A percentile compares a stretch with the other conserved stretches of the same genome.
Evolutionary conservation across 1,284 basidiomycete species (phyloP).

Genomic region (Ceratobasidium sp.): DNA sequence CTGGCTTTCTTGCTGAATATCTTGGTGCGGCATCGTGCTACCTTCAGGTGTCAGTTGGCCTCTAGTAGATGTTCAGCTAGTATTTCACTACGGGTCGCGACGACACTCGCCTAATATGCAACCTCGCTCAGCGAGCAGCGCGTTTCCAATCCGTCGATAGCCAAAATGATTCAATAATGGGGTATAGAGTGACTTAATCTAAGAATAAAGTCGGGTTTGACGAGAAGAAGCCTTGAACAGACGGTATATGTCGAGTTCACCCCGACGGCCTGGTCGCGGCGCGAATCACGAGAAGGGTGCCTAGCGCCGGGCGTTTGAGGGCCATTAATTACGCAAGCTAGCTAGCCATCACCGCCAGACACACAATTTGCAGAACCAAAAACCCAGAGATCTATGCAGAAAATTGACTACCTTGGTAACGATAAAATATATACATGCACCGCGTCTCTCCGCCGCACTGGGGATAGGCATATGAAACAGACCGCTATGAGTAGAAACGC

Average conservation of each 20-base stretch:
- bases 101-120: neutral
- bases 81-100: neutral
- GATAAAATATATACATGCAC: constrained; percentile 37
- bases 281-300: too few species aligned
- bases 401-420: constrained; percentile 18
- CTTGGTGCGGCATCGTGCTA: constrained; percentile 5
- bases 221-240: too few species aligned
- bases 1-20: constrained; percentile 55
- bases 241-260: too few species aligned
- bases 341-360: neutral
- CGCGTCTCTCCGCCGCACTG: constrained; percentile 36
- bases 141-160: too few species aligned
- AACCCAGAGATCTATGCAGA: neutral
- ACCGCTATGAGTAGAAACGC: constrained; percentile 13
- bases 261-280: too few species aligned
- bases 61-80: neutral
- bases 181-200: too few species aligned
- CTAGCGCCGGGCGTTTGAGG: too few species aligned
- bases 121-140: neutral
- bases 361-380: too few species aligned
- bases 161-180: too few species aligned
- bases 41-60: too few species aligned
- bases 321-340: too few species aligned
- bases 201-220: too few species aligned
- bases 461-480: constrained; percentile 30